Base-by-base conservation (phyloP, 228 moss, liverwort and hornwort species). In the Sphagnum fallax region DNA sequence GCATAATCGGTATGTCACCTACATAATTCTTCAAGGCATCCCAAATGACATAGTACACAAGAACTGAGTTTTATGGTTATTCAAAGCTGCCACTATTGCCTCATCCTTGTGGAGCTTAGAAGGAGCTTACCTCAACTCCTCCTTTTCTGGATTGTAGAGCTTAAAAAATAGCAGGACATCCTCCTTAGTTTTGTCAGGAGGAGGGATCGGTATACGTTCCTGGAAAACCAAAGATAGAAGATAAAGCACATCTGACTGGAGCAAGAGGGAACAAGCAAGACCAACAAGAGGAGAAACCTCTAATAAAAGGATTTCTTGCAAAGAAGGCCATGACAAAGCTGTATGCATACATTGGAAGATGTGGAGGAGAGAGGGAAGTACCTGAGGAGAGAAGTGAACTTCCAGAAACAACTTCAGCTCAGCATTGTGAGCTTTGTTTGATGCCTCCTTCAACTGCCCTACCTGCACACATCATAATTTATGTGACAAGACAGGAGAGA, bases 331-430 rank as follows among this genome's bases (percentile, higher is more conserved):
- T 62, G 5, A 47, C 4, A 6, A 14, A 14, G 9, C 32, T 32
- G 5, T 8, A 62, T 6, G 47, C 5, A 14, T 62, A 8, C 47
- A 47, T 16, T 6, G 1, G 4, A 0, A 62, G 62, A 47, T 62
- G 62, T 47, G 47, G 10, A 4, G 4, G 55, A 12, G 55, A 55
- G 55, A 1, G 1, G 9, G 12, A 55, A 12, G 0, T 78, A 82
- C 82, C 78, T 75, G 78, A 72, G 79, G 72, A 70, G 70, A 67
- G 49, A 75, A 62, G 49, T 90, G 82, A 71, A 91, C 90, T 85
- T 94, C 94, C 90, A 94, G 70, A 74, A 90, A 94, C 51, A 94
- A 80, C 73, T 94, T 94, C 62, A 94, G 80, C 80, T 94, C 94
- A 52, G 90, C 90, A 77, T 91, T 90, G 73, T 91, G 94, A 70